These are phyloP conservation scores for Thermothelomyces thermophilus DNA, from an alignment of 2,329 filamentous ascomycete genomes.

Conservation along the genomic window DNA sequence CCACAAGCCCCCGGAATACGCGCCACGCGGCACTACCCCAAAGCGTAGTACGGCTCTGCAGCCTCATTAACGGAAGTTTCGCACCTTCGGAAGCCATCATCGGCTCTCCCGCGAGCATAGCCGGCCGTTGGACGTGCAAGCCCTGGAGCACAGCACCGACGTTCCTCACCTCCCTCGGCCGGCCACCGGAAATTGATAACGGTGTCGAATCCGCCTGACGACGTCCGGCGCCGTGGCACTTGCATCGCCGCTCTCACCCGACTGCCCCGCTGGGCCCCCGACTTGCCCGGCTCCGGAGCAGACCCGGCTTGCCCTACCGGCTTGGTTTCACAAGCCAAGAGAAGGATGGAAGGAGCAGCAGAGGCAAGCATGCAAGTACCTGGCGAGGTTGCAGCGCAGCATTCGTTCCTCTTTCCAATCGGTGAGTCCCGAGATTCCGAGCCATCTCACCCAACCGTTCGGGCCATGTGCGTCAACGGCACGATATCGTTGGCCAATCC, in stretches of 20 bases:
- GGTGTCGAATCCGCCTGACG: background rate
- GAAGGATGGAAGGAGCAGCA: conserved; percentile 40
- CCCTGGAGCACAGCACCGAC: background rate
- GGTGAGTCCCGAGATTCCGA: conserved; percentile 37
- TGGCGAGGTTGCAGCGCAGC: conserved; percentile 34
- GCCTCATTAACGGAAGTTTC: background rate
- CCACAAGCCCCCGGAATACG: background rate
- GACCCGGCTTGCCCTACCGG: conserved; percentile 2
- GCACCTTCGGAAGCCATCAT: no score
- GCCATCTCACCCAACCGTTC: conserved; percentile 40
- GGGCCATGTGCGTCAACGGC: conserved; percentile 40
- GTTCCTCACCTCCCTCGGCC: background rate
- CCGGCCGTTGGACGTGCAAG: background rate
- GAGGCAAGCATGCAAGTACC: conserved; percentile 38
- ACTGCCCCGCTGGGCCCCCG: background rate
- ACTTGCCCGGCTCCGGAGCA: conserved; percentile 5
- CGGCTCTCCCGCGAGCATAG: background rate
- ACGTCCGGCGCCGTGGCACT: background rate
- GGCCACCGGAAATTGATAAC: background rate
- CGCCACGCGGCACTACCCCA: conserved; percentile 3
- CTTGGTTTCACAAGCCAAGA: conserved; percentile 16
- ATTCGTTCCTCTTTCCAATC: conserved; percentile 48
- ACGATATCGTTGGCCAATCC: conserved; percentile 40
- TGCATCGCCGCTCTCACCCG: background rate
- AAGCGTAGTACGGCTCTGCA: background rate